These are phyloP conservation scores for Phytopythium vexans DNA, from an alignment of 352 stramenopile genomes.

Conservation along the genomic window DNA sequence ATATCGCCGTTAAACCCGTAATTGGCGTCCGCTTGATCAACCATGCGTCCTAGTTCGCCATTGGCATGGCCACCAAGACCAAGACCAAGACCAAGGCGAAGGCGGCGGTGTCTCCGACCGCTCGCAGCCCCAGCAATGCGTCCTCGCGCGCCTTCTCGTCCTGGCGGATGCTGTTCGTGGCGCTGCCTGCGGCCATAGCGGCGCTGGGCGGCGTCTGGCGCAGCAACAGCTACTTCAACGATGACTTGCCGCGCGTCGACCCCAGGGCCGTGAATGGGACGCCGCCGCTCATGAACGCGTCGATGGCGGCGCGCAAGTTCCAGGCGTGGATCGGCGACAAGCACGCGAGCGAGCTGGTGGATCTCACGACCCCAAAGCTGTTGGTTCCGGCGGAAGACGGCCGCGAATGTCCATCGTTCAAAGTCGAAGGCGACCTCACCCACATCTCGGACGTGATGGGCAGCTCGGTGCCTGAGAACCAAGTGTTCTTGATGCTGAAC, in stretches of 20 bases:
- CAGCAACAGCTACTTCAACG: background rate
- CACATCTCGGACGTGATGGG: slow-evolving; percentile 37
- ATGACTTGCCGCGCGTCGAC: background rate
- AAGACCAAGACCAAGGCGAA: background rate
- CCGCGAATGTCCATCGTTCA: slow-evolving; percentile 20
- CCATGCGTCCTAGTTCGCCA: too few relatives aligned
- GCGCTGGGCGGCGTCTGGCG: slow-evolving; percentile 27
- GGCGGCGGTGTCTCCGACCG: background rate
- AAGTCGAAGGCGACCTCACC: slow-evolving; percentile 20
- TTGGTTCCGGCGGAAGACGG: slow-evolving; percentile 10
- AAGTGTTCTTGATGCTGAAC: slow-evolving; percentile 72
- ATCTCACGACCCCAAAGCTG: slow-evolving; percentile 42
- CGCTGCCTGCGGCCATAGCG: slow-evolving; percentile 29
- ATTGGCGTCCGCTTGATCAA: too few relatives aligned
- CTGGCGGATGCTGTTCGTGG: slow-evolving; percentile 27
- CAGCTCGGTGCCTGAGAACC: slow-evolving; percentile 12
- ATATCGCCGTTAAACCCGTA: too few relatives aligned
- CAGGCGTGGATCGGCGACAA: slow-evolving; percentile 29
- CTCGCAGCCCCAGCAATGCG: background rate
- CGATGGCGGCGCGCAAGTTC: background rate
- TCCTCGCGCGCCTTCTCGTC: slow-evolving; percentile 3
- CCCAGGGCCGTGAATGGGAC: background rate
- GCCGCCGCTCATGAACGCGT: slow-evolving; percentile 5
- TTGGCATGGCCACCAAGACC: too few relatives aligned
- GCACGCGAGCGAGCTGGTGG: slow-evolving; percentile 54